These are phyloP conservation scores for Boletus coccyginus DNA, from an alignment of 768 basidiomycete genomes.

Conservation along the genomic window DNA sequence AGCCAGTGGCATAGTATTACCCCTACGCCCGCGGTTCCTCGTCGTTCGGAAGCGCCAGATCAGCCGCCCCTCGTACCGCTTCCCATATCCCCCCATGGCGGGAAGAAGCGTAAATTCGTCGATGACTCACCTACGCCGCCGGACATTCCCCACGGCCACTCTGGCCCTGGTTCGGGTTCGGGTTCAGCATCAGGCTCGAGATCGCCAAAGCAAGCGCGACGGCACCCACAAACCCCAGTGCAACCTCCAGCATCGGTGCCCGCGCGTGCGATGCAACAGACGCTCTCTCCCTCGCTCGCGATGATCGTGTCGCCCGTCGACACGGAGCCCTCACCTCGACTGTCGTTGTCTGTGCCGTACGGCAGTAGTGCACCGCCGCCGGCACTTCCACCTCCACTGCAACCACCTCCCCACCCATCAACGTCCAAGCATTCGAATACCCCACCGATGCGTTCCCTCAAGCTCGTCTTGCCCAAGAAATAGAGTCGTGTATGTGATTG, in stretches of 20 bases:
- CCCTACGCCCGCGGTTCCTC: slow-evolving; percentile 11
- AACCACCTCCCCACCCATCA: slow-evolving; percentile 1
- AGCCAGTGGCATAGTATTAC: slow-evolving; percentile 29
- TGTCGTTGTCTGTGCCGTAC: slow-evolving; percentile 26
- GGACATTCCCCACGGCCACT: slow-evolving; percentile 7
- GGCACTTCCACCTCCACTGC: slow-evolving; percentile 13
- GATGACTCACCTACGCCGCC: slow-evolving; percentile 32
- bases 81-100: slow-evolving; percentile 29
- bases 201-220: slow-evolving; percentile 34
- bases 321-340: slow-evolving; percentile 32
- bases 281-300: slow-evolving; percentile 33
- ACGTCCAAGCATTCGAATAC: slow-evolving; percentile 22
- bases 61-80: slow-evolving; percentile 8
- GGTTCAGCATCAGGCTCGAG: slow-evolving; percentile 21
- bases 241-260: slow-evolving; percentile 23
- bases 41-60: slow-evolving; percentile 28
- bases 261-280: slow-evolving; percentile 33
- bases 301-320: slow-evolving; percentile 36
- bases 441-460: slow-evolving; percentile 29
- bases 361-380: slow-evolving; percentile 3
- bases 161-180: slow-evolving; percentile 15
- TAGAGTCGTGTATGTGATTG: slow-evolving; percentile 10
- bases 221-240: slow-evolving; percentile 34
- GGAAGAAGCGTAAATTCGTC: slow-evolving; percentile 35
- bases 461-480: slow-evolving; percentile 32